Percentiles rank a stretch among this genome's conserved stretches.
Evolutionary conservation across 2,329 filamentous ascomycete genomes (phyloP).

Genomic region (Ilyonectria robusta): DNA sequence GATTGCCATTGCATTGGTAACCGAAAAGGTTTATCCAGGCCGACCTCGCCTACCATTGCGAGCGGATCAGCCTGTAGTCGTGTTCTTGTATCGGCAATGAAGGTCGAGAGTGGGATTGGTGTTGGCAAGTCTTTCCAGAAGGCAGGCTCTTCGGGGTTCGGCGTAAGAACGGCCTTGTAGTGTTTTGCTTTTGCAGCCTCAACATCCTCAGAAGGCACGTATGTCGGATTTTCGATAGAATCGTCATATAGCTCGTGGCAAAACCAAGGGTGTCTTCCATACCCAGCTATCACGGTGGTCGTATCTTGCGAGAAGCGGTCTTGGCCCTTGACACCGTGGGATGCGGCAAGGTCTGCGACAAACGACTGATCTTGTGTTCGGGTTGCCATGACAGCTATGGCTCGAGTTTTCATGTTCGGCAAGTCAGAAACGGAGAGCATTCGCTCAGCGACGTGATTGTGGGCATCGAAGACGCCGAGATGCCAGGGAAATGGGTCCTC

Average conservation of each 20-base stretch:
- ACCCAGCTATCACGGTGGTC: slow-evolving; percentile 36
- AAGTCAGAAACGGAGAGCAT: slow-evolving; percentile 15
- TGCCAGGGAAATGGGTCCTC: slow-evolving; percentile 41
- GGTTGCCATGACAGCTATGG: slow-evolving; percentile 43
- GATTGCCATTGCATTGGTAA: slow-evolving; percentile 72
- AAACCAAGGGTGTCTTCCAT: slow-evolving; percentile 47
- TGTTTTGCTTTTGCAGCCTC: slow-evolving; percentile 36
- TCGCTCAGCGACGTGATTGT: slow-evolving; percentile 43
- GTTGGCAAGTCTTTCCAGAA: slow-evolving; percentile 63
- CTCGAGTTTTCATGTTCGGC: slow-evolving; percentile 30
- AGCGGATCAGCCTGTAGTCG: slow-evolving; percentile 70
- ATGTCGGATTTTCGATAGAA: slow-evolving; percentile 6
- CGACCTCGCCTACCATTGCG: slow-evolving; percentile 81
- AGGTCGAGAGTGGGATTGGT: slow-evolving; percentile 69
- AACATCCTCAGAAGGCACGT: background rate
- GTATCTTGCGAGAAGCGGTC: slow-evolving; percentile 15
- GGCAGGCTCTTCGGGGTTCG: slow-evolving; percentile 31
- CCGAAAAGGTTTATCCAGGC: slow-evolving; percentile 80
- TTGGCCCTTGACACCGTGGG: slow-evolving; percentile 11
- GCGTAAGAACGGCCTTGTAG: slow-evolving; percentile 37
- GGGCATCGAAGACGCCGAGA: slow-evolving; percentile 51
- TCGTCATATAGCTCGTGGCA: slow-evolving; percentile 44
- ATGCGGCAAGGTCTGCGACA: slow-evolving; percentile 13
- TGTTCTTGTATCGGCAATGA: slow-evolving; percentile 67
- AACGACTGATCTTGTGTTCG: slow-evolving; percentile 42